Evolutionary conservation across 2,329 filamentous ascomycete species (phyloP).

Genomic region (Diaporthe citriasiana): DNA sequence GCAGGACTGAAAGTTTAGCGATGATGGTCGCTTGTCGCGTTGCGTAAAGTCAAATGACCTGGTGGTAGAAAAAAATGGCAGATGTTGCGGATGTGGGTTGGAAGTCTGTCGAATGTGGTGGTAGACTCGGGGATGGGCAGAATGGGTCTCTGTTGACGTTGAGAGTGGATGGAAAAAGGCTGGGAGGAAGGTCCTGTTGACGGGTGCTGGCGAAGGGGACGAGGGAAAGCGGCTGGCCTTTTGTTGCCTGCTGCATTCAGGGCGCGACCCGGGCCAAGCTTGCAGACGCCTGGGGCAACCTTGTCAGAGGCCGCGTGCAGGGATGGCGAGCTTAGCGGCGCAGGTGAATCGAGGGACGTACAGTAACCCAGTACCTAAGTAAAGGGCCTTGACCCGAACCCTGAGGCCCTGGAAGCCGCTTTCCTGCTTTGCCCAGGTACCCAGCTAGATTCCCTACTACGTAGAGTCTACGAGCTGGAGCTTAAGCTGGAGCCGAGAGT

Average conservation of each 20-base stretch:
- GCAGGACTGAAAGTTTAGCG: constrained; percentile 6
- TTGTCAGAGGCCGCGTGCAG: constrained; percentile 36
- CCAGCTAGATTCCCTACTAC: background rate
- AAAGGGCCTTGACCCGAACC: background rate
- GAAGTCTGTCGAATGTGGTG: constrained; percentile 26
- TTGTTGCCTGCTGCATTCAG: constrained; percentile 29
- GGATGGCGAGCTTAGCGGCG: constrained; percentile 12
- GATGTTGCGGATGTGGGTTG: background rate
- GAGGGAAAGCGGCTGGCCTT: constrained; percentile 33
- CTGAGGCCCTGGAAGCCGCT: background rate
- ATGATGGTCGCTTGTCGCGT: background rate
- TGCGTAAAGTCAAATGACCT: background rate
- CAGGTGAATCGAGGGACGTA: background rate
- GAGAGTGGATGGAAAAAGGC: constrained; percentile 29
- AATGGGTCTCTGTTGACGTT: constrained; percentile 18
- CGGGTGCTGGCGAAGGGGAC: background rate
- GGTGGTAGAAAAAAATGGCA: constrained; percentile 31
- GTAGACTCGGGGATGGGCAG: constrained; percentile 29
- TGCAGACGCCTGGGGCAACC: background rate
- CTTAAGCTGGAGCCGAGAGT: background rate
- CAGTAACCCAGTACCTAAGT: too few species aligned
- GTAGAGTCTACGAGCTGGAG: background rate
- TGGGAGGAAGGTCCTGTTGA: constrained; percentile 12
- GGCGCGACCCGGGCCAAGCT: constrained; percentile 25
- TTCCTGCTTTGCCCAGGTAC: background rate